phyloP scores from a whole-genome alignment of 202 grass and related monocot species.

The Tripidium arundinaceum region DNA sequence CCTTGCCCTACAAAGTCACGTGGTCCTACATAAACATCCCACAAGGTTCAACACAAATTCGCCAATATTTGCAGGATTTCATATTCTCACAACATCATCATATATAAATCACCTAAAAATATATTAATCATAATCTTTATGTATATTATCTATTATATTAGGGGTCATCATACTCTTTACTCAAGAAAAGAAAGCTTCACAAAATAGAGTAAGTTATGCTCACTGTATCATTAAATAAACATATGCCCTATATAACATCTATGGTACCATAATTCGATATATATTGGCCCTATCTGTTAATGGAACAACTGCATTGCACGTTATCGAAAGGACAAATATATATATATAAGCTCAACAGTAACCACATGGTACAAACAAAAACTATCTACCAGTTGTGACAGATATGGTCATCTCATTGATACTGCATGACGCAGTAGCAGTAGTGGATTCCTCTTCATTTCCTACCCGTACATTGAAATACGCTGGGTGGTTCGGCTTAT shows the following conservation, averaged over 20 bases:
- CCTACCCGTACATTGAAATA: constrained; percentile 21
- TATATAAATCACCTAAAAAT: not conserved
- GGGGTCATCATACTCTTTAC: not conserved
- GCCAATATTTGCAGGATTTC: too few species aligned
- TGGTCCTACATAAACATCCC: too few species aligned
- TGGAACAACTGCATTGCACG: not conserved
- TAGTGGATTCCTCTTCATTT: not conserved
- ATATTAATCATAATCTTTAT: not conserved
- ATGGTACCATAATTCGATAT: not conserved
- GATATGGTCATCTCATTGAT: constrained; percentile 23
- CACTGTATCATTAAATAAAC: not conserved
- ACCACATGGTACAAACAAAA: not conserved
- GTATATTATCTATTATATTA: not conserved
- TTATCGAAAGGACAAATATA: too few species aligned
- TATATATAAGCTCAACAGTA: not conserved
- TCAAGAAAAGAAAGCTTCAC: not conserved
- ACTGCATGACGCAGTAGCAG: not conserved
- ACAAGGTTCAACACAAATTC: too few species aligned
- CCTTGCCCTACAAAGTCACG: too few species aligned
- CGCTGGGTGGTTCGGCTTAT: not conserved
- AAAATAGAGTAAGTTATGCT: not conserved
- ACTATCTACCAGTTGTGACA: not conserved
- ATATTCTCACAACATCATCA: too few species aligned
- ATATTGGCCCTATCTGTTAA: not conserved
- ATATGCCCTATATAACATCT: not conserved